Conservation (phyloP, 371 early-diverging fungal genomes). For the Mucor plumbeus region DNA sequence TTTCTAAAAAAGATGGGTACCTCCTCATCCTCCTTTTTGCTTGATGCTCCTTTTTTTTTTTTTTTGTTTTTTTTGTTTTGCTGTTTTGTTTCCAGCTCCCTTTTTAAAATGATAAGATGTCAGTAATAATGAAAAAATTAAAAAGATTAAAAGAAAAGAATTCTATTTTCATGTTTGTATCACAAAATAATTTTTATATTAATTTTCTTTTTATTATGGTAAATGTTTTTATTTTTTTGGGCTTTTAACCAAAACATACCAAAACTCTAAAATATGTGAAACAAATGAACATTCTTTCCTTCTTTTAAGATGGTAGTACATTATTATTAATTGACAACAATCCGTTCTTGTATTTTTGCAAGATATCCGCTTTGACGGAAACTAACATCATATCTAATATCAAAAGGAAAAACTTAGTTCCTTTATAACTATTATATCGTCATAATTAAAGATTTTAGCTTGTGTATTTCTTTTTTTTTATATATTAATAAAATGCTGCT, state of each 20-base stretch:
- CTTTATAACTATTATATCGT: neutral
- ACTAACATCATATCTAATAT: neutral
- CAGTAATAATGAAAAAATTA: neutral
- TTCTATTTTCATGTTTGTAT: slow-evolving; percentile 7
- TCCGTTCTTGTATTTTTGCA: neutral
- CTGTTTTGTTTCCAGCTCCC: neutral
- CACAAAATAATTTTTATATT: neutral
- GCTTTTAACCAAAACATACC: slow-evolving; percentile 2
- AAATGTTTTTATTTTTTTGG: slow-evolving; percentile 5
- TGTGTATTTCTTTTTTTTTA: neutral
- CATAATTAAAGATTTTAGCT: neutral
- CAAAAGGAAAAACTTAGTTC: slow-evolving; percentile 1
- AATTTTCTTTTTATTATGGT: slow-evolving; percentile 4
- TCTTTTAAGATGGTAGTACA: neutral
- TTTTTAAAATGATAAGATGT: neutral
- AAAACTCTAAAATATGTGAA: slow-evolving; percentile 2
- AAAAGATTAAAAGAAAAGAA: neutral
- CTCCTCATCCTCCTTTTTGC: neutral
- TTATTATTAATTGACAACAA: slow-evolving; percentile 4
- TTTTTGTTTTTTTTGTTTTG: neutral
- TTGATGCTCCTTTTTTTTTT: neutral
- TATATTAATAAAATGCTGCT: neutral
- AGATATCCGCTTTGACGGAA: slow-evolving; percentile 1
- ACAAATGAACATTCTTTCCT: slow-evolving; percentile 1
- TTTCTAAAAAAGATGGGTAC: neutral